These are phyloP conservation scores for Coemansia javaensis DNA, from an alignment of 192 early-diverging fungal species.

Conservation along the genomic window DNA sequence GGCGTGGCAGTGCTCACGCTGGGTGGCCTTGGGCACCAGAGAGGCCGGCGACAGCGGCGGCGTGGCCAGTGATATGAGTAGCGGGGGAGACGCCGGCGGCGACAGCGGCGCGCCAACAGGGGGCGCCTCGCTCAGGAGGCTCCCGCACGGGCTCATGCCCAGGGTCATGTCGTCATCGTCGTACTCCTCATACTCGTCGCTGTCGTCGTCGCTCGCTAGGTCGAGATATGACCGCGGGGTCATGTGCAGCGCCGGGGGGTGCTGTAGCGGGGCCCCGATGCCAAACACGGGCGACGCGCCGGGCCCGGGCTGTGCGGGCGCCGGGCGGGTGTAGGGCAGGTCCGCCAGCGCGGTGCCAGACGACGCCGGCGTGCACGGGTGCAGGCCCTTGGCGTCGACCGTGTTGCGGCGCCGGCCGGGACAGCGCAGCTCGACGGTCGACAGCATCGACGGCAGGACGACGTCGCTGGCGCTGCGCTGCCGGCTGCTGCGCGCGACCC, in stretches of 20 bases:
- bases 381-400: conserved; percentile 7
- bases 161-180: too few relatives aligned
- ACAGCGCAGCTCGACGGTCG: conserved; percentile 2
- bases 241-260: too few relatives aligned
- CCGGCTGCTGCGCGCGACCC: conserved; percentile 25
- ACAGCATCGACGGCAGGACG: conserved; percentile 8
- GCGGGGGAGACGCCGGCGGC: conserved; percentile 12
- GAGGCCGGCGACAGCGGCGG: conserved; percentile 1
- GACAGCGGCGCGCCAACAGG: conserved; percentile 1
- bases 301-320: background rate
- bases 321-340: background rate
- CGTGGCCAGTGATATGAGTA: too few relatives aligned
- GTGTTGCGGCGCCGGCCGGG: conserved; percentile 35
- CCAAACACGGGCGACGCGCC: background rate
- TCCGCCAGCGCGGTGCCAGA: background rate
- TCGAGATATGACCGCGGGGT: too few relatives aligned
- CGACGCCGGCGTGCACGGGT: background rate
- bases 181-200: too few relatives aligned
- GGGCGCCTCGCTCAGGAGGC: background rate
- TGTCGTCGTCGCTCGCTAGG: too few relatives aligned
- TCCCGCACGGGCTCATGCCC: too few relatives aligned
- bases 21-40: too few relatives aligned
- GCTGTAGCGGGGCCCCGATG: too few relatives aligned
- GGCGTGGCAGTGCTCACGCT: background rate
- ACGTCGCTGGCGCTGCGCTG: conserved; percentile 37